Evolutionary conservation across 345 rosid genomes (phyloP), one percentile per base, ranked within the genome.

Genomic region (Melaleuca quinquenervia): DNA sequence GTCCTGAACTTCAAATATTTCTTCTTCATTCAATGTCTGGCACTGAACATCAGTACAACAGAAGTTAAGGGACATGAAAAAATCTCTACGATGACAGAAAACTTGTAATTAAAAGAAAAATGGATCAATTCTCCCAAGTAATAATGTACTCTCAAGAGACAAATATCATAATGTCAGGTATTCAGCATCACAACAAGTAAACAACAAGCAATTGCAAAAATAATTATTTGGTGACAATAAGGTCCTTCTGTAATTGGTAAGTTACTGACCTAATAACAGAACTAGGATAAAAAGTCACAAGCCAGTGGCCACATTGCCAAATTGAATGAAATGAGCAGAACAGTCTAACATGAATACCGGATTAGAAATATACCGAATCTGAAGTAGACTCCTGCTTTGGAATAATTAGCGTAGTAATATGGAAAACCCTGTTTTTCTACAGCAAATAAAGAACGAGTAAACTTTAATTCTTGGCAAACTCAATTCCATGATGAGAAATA

Each of bases 311-410:
- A 82, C 84, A 82, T 49, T 29, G 75, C 44, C 2, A 29, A 41
- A 62, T 70, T 70, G 6, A 70, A 70, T 21, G 83, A 41, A 52
- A 85, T 76, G 45, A 74, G 41, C 32, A 76, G 75, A 55, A 32
- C 16, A 41, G n/a, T 49, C 83, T 29, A 50, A 70, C 52, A 64
- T 21, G 29, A 51, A 44, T 85, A 41, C 50, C 7, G 1, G 44
- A 21, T 83, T 21, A 51, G 55, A 76, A 32, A 27, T 76, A 18
- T 95, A 96, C 99, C 88, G 95, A 93, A 95, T 97, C 99, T 70
- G 99, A 95, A 83, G 99, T 97, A 52, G 99, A 93, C 90, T 97
- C 99, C 90, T 97, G 99, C 96, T 97, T 97, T 70, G 99, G 99
- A 86, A 97, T 89, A 85, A 96, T 96, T 87, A 97, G 99, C 7